Base-by-base conservation (phyloP, 2,329 filamentous ascomycete species). In the Botrytis aclada region DNA sequence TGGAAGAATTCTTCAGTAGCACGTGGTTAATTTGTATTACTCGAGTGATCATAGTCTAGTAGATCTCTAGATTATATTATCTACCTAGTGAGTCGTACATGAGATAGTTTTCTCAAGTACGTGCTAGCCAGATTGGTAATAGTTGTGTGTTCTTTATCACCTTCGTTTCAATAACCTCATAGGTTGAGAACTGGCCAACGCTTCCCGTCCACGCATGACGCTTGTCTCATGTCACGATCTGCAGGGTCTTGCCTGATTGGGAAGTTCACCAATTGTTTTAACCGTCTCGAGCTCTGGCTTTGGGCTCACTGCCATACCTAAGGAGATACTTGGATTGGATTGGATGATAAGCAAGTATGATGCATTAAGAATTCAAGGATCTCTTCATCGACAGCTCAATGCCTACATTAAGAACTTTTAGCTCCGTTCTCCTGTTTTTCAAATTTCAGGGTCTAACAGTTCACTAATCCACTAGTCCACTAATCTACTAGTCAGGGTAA, bases 271-370 rank as follows among this genome's bases (percentile, higher is more conserved):
- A 39, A 16, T 20, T 41, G 41, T 12, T 63, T 43, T 39, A n/a
- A 63, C n/a, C 39, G n/a, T 45, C 16, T 12, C 20, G 32, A 66
- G 32, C 45, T 39, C 37, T 51, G 29, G 20, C 43, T 32, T 64
- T 25, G 14, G 43, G 20, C 62, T 47, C 29, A 29, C 10, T 29
- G 18, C 51, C 51, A 29, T 56, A 29, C n/a, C 51, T 16, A 4
- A 14, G 4, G 9, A 51, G 14, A n/a, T n/a, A n/a, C 43, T 18
- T 34, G 22, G 22, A 29, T 66, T 16, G 29, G 32, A 66, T 66
- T 66, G 63, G 63, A 66, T 66, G 63, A 66, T 66, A 37, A n/a
- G 12, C 29, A 66, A n/a, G 63, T 37, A 47, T 66, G 63, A 51
- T 66, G 43, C 34, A 25, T 37, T n/a, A 4, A n/a, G 32, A 51